phyloP scores from a whole-genome alignment of 805 yeast species.

The Debaryomyces prosopidis region DNA sequence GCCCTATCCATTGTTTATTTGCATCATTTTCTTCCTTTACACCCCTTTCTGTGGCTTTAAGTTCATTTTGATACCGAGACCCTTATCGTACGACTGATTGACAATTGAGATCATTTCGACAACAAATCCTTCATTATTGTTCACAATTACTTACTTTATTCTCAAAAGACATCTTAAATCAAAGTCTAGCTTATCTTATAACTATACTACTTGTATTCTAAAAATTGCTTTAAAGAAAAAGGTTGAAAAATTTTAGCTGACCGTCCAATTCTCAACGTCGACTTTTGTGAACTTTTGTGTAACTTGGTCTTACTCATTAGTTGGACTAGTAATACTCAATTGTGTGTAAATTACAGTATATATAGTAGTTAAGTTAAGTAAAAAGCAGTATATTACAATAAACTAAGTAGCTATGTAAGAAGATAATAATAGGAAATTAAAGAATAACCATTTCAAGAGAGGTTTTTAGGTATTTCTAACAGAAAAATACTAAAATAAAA shows the following conservation, averaged over 20 bases:
- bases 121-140: neutral
- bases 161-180: constrained; percentile 43
- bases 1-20: too few species aligned
- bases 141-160: constrained; percentile 42
- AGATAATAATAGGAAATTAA: too few species aligned
- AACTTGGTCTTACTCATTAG: neutral
- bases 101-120: neutral
- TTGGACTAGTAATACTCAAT: neutral
- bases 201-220: neutral
- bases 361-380: neutral
- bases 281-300: constrained; percentile 8
- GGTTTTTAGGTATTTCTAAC: too few species aligned
- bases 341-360: constrained; percentile 8
- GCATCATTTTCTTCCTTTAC: too few species aligned
- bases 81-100: neutral
- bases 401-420: too few species aligned
- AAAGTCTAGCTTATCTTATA: neutral
- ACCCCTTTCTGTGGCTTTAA: too few species aligned
- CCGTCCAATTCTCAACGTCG: constrained; percentile 11
- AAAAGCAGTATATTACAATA: too few species aligned
- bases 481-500: too few species aligned
- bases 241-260: constrained; percentile 13
- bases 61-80: too few species aligned
- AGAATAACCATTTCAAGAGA: too few species aligned
- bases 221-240: constrained; percentile 4